Base-by-base conservation (phyloP, 257 asterid genomes). In the Plectranthus barbatus region DNA sequence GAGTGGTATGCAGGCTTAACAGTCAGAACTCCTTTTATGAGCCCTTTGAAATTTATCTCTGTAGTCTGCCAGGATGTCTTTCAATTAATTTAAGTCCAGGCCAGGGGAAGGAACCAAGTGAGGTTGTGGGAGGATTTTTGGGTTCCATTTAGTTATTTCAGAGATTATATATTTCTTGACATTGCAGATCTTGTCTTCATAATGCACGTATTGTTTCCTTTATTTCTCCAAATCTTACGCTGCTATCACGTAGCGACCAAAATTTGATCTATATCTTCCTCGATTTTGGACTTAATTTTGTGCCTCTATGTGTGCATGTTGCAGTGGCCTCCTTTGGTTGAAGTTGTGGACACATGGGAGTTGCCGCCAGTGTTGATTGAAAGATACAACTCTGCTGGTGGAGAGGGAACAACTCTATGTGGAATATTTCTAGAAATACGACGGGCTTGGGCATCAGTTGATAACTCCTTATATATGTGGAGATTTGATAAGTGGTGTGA, bases 401-500 rank as follows among this genome's bases (percentile, higher is more conserved):
- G 97, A 55, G 99, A 92, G 66, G 99, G 99, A 74, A 89, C 95
- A 33, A 95, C 99, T 63, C 74, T 92, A 66, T 92, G 97, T 81
- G 99, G 97, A 69, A 83, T 92, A 74, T 92, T 92, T 79, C 94
- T 97, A 31, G 97, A 92, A 74, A 84, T 92, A 67, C 83, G 88
- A 21, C 80, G 99, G 62, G 99, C 99, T 9, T 92, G 97, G 99
- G 99, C 99, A 56, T 89, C 99, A 4, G 97, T 92, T 51, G 99
- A 92, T 69, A 87, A 89, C 80, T 81, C 97, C 19, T 76, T 89
- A 62, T 89, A 83, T 73, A 87, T 92, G 60, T 92, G 97, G 99
- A 80, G 99, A 49, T 92, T 92, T 65, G 96, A 92, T 74, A 92
- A 92, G 80, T 85, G 97, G 99, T 92, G 67, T 80, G 87, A 44